Evolutionary conservation across 768 basidiomycete genomes (phyloP).

Genomic region (Podaxis carcinomalis): DNA sequence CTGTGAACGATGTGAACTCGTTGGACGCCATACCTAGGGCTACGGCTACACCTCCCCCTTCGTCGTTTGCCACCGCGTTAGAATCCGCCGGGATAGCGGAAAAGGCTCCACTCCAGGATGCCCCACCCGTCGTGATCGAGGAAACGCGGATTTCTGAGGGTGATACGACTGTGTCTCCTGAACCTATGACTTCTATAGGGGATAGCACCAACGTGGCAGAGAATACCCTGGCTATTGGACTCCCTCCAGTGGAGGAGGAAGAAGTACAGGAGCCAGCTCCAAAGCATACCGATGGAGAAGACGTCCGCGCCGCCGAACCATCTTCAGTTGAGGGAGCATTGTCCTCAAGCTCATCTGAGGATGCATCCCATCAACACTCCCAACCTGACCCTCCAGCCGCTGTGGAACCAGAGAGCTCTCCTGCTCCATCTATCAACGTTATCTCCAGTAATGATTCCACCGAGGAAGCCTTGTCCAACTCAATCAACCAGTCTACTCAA

Average conservation of each 20-base stretch:
- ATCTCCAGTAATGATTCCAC: no score
- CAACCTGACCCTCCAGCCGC: no score
- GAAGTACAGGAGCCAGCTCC: background rate
- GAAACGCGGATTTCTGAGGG: background rate
- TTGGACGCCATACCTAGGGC: background rate
- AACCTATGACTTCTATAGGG: background rate
- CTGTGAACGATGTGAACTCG: background rate
- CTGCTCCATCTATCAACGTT: background rate
- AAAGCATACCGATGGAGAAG: background rate
- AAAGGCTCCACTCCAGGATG: background rate
- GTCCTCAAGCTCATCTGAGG: background rate
- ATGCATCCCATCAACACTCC: no score
- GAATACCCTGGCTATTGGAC: background rate
- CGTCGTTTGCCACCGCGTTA: background rate
- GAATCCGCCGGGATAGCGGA: background rate
- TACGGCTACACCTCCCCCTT: background rate
- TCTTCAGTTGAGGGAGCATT: background rate
- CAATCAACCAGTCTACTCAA: background rate
- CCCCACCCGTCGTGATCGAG: background rate
- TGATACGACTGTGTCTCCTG: background rate
- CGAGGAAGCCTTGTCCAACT: background rate
- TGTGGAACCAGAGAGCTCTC: background rate
- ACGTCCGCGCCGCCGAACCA: background rate
- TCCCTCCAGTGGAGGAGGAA: constrained; percentile 1
- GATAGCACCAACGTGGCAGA: background rate